Percentiles rank a stretch among this genome's conserved stretches.
Evolutionary conservation across 2,329 filamentous ascomycete genomes (phyloP).

Genomic region (Magnaporthiopsis rhizophila): DNA sequence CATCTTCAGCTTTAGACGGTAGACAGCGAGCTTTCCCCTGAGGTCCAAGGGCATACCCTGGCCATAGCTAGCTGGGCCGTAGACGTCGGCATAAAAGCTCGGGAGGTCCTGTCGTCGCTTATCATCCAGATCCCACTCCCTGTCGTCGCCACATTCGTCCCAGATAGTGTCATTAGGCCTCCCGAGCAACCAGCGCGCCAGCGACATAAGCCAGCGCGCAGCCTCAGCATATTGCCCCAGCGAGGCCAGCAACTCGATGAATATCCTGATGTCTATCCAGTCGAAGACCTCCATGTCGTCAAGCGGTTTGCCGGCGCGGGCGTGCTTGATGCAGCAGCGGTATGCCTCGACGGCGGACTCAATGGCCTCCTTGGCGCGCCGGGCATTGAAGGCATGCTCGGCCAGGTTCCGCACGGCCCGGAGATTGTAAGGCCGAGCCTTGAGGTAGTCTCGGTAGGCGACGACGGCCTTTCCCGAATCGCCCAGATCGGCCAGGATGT

Average conservation of each 20-base stretch:
- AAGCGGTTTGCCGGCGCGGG: constrained; percentile 22
- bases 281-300: constrained; percentile 32
- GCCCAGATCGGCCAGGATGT: constrained; percentile 48
- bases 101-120: constrained; percentile 55
- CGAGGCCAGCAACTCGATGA: constrained; percentile 70
- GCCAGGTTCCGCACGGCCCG: constrained; percentile 47
- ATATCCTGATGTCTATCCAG: constrained; percentile 83
- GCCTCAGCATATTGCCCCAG: constrained; percentile 56
- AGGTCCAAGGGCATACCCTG: constrained; percentile 70
- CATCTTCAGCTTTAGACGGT: constrained; percentile 64
- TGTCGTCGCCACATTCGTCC: constrained; percentile 69
- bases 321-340: constrained; percentile 35
- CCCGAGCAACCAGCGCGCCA: constrained; percentile 77
- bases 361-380: constrained; percentile 32
- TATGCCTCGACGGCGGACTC: constrained; percentile 41
- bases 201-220: constrained; percentile 58
- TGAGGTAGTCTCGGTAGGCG: constrained; percentile 49
- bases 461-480: constrained; percentile 44
- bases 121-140: constrained; percentile 79
- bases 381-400: constrained; percentile 46
- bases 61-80: constrained; percentile 57
- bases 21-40: constrained; percentile 74
- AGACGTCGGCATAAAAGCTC: constrained; percentile 49
- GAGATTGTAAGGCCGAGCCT: constrained; percentile 44
- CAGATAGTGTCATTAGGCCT: constrained; percentile 68